Evolutionary conservation across 306 rosid genomes (phyloP).

Genomic region (Vigna nakashimae): DNA sequence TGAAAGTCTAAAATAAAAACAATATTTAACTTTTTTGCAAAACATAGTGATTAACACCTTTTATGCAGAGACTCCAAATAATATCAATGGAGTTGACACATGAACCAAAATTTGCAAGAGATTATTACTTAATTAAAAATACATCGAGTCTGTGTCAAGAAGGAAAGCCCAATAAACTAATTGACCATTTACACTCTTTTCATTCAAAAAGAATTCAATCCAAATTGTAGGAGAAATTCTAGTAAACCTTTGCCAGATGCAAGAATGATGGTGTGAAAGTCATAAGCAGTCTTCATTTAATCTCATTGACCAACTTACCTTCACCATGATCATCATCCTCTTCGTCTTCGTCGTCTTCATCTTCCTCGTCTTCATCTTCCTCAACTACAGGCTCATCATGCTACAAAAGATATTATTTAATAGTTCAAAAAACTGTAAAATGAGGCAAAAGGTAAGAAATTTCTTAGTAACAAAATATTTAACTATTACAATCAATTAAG

Average conservation of each 20-base stretch:
- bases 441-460: not conserved
- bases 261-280: not conserved
- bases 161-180: conserved; percentile 18
- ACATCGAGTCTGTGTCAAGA: not conserved
- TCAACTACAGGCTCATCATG: conserved; percentile 81
- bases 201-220: not conserved
- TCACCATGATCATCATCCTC: conserved; percentile 65
- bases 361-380: conserved; percentile 76
- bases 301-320: conserved; percentile 56
- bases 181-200: not conserved
- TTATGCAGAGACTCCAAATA: not conserved
- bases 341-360: conserved; percentile 64
- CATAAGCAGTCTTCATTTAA: conserved; percentile 1
- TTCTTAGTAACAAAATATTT: not conserved
- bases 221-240: not conserved
- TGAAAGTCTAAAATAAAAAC: not conserved
- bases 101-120: not conserved
- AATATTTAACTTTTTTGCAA: not conserved
- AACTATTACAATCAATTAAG: not conserved
- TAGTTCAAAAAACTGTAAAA: conserved; percentile 1
- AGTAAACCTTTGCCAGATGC: not conserved
- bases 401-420: conserved; percentile 45
- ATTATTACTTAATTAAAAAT: not conserved
- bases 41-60: not conserved
- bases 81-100: not conserved